Evolutionary conservation across 345 rosid genomes (phyloP).

Genomic region (Salix brachista): DNA sequence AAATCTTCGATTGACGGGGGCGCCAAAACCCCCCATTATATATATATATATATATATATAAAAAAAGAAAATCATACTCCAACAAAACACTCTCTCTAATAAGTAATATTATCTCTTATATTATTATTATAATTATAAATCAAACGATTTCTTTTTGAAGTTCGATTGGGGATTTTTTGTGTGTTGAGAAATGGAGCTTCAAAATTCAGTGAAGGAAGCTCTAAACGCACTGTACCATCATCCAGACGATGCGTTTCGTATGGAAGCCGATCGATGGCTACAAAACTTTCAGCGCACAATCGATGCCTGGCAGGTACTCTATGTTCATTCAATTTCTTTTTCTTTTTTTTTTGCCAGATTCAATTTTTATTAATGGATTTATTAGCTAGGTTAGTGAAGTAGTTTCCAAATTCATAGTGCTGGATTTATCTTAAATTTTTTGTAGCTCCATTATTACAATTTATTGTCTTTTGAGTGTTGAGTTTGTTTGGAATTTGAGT

Average conservation of each 20-base stretch:
- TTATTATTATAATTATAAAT: not conserved
- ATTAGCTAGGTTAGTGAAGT: not conserved
- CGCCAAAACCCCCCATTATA: conserved; percentile 11
- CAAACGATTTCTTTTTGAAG: not conserved
- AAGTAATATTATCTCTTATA: not conserved
- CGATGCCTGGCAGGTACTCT: conserved; percentile 94
- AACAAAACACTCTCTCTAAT: not conserved
- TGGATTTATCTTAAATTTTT: not conserved
- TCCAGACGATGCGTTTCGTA: conserved; percentile 81
- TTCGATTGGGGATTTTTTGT: not conserved
- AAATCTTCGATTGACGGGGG: not conserved
- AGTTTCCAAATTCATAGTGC: not conserved
- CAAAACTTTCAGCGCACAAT: conserved; percentile 88
- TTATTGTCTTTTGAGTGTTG: not conserved
- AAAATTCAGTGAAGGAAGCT: conserved; percentile 90
- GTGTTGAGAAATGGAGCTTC: conserved; percentile 58
- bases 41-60: not conserved
- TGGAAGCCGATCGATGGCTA: conserved; percentile 89
- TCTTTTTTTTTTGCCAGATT: not conserved
- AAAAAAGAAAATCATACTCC: not conserved
- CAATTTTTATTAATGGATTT: not conserved
- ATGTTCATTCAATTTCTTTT: not conserved
- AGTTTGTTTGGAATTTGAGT: not conserved
- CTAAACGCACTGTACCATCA: conserved; percentile 95
- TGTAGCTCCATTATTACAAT: not conserved